Evolutionary conservation across 2,329 filamentous ascomycete species (phyloP), one percentile per base, ranked within the genome.

Genomic region (Sclerotinia subarctica): DNA sequence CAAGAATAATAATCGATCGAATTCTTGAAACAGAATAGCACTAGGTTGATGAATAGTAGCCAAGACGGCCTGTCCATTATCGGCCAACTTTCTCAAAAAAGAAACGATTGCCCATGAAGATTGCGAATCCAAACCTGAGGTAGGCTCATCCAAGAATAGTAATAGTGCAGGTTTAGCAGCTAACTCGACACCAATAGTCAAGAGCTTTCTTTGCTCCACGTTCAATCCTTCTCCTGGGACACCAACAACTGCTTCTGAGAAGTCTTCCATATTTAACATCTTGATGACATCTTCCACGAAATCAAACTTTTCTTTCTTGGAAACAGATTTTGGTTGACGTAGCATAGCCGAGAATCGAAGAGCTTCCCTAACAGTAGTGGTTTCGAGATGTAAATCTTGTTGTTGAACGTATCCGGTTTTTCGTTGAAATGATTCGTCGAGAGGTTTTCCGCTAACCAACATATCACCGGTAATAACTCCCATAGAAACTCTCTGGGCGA

Each of bases 21-120:
- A 97, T 69, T 92, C 90, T 78, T 97, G 92, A 82, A 97, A 97
- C 59, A 97, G 84, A 85, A 96, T 93, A 35, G 94, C 93, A 29
- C 91, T 95, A 15, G 94, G 94, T 78, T 98, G 94, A 78, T 98
- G 94, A 69, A 97, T 97, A 0, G 94, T 97, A 80, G 93, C 96
- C 19, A 97, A 86, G 77, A 97, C 91, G 63, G 94, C 94, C 78
- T 96, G 93, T 19, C 94, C 94, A 71, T 88, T 91, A 78, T 94
- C 91, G 74, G 93, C 93, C 46, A 97, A 84, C 79, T 95, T 97
- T 79, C 96, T 90, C 53, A 98, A 85, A 44, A 97, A 86, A 77
- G 93, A 89, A 51, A 94, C 84, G 76, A 97, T 97, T 71, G 93
- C 91, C 92, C 93, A 97, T 1, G 93, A 95, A 2, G 94, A 96